These are phyloP conservation scores for Beta corolliflora DNA, from an alignment of 179 eudicot species.

Conservation along the genomic window DNA sequence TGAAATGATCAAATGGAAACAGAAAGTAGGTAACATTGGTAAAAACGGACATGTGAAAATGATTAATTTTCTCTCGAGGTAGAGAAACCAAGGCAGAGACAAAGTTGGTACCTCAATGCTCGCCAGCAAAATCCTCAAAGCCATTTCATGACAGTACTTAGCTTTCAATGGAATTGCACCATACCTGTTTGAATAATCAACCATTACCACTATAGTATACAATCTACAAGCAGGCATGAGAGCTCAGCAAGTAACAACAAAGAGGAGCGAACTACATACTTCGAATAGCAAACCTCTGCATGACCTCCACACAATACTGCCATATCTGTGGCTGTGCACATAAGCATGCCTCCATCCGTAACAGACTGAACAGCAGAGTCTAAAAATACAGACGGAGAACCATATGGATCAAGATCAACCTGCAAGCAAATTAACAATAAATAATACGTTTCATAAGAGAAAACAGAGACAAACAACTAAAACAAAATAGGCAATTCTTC, in stretches of 20 bases:
- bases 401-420: slow-evolving; percentile 99
- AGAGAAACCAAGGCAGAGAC: background rate
- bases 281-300: slow-evolving; percentile 99
- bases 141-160: slow-evolving; percentile 98
- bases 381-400: slow-evolving; percentile 89
- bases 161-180: slow-evolving; percentile 88
- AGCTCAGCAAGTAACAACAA: background rate
- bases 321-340: slow-evolving; percentile 99
- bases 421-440: slow-evolving; percentile 27
- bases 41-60: background rate
- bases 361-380: slow-evolving; percentile 96
- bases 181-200: slow-evolving; percentile 52
- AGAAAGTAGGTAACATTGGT: background rate
- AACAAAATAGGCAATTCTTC: background rate
- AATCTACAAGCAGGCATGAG: background rate
- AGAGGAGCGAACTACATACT: slow-evolving; percentile 50
- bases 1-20: background rate
- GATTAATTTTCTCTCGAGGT: background rate
- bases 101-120: slow-evolving; percentile 73
- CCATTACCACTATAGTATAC: slow-evolving; percentile 6
- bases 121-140: slow-evolving; percentile 90
- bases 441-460: background rate
- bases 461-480: background rate
- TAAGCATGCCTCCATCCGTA: slow-evolving; percentile 86
- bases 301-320: slow-evolving; percentile 94